phyloP scores from a whole-genome alignment of 805 yeast genomes.

The Lipomyces anomalus region DNA sequence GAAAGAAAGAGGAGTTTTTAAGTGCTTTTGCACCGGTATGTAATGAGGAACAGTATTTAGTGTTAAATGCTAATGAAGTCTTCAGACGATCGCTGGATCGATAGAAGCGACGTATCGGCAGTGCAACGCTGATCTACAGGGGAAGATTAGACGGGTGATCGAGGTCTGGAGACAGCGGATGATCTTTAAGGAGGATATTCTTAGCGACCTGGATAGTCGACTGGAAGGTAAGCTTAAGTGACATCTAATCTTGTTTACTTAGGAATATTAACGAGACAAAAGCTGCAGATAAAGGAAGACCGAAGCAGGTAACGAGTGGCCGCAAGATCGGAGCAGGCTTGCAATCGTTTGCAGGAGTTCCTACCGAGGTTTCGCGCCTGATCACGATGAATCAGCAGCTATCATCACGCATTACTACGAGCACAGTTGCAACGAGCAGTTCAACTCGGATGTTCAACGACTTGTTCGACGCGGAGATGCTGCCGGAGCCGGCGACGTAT shows the following conservation, averaged over 20 bases:
- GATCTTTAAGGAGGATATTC: conserved; percentile 41
- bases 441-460: conserved; percentile 11
- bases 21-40: conserved; percentile 48
- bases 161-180: conserved; percentile 61
- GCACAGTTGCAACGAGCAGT: conserved; percentile 7
- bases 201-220: conserved; percentile 31
- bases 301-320: conserved; percentile 16
- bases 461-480: conserved; percentile 27
- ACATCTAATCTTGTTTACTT: neutral
- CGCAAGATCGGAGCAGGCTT: conserved; percentile 20
- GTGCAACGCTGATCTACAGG: conserved; percentile 41
- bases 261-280: conserved; percentile 1
- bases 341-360: conserved; percentile 18
- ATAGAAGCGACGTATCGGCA: conserved; percentile 35
- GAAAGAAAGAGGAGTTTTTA: conserved; percentile 53
- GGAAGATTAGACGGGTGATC: conserved; percentile 52
- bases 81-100: conserved; percentile 34
- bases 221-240: conserved; percentile 14
- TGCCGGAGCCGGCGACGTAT: conserved; percentile 35
- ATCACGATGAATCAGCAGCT: conserved; percentile 9
- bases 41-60: neutral
- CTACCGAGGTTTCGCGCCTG: conserved; percentile 21
- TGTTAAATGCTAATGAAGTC: neutral
- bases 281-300: conserved; percentile 13
- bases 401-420: conserved; percentile 5